Base-by-base conservation (phyloP, 1,284 basidiomycete genomes). In the Boletus albobrunnescens region DNA sequence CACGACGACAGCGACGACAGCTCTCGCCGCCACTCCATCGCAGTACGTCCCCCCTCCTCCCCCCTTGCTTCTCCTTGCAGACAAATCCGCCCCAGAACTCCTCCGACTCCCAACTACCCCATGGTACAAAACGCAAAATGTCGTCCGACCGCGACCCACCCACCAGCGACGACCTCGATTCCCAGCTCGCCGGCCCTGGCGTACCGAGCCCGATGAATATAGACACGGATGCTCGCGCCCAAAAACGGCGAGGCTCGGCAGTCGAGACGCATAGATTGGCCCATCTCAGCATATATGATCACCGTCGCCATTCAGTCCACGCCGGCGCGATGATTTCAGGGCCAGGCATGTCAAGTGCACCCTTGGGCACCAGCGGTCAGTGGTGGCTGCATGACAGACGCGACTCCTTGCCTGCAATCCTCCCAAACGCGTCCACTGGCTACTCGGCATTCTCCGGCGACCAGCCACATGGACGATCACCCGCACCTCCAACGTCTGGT, bases 101-200 rank as follows among this genome's bases (percentile, higher is more conserved):
- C 3, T 64, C 69, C 41, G 70, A 74, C 54, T 65, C 70, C 33
- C 67, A 70, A 8, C 57, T 70, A 13, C 69, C 74, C 36, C 78
- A 79, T 60, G 85, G 87, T 50, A 81, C 77, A 48, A 91, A 91
- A 67, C 78, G 87, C 56, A 91, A 91, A 70, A 82, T 88, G 72
- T 86, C 87, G 32, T 71, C 72, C 53, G 86, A 88, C 72, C 75
- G 80, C 52, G 69, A 70, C 48, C 64, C 67, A 27, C 69, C 76
- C 24, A 69, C 77, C 30, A 72, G 73, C 42, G 79, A 82, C 55
- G 84, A 85, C 52, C 68, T 75, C 46, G 84, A 86, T 60, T 69
- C 79, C n/a, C 79, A 79, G 51, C 71, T 87, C 46, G 72, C 77
- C 35, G 85, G 85, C n/a, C 80, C 82, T 49, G 84, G 84, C 31